Conservation (phyloP, 2,329 filamentous ascomycete species). For the Simplicillium sp. region DNA sequence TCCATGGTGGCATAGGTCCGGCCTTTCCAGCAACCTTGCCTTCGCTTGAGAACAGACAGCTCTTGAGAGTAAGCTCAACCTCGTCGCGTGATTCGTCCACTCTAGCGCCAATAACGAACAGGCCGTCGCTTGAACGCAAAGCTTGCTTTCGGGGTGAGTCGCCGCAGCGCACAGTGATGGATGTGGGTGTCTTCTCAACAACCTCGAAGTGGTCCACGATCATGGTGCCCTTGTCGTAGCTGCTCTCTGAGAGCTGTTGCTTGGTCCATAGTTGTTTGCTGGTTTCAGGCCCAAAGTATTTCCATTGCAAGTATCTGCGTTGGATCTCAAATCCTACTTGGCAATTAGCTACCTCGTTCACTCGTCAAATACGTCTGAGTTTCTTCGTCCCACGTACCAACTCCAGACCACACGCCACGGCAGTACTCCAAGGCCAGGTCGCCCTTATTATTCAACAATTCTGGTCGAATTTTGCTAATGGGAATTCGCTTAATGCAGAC, state of each 20-base stretch:
- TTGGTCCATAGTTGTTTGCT: conserved; percentile 51
- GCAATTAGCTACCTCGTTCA: no score
- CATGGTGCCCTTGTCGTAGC: conserved; percentile 52
- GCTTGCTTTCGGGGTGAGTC: conserved; percentile 50
- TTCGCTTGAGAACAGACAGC: conserved; percentile 44
- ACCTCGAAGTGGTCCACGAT: conserved; percentile 68
- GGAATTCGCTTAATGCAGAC: conserved; percentile 54
- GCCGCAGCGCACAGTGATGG: conserved; percentile 56
- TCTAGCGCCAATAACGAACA: conserved; percentile 55
- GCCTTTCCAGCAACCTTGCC: conserved; percentile 22
- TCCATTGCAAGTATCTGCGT: conserved; percentile 46
- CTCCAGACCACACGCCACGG: conserved; percentile 56
- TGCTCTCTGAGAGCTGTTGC: conserved; percentile 41
- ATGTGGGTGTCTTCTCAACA: conserved; percentile 49
- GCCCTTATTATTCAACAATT: conserved; percentile 50
- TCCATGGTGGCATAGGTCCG: conserved; percentile 17
- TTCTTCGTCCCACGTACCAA: conserved; percentile 36
- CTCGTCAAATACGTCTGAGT: no score
- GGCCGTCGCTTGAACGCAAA: conserved; percentile 50
- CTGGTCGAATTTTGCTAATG: conserved; percentile 52
- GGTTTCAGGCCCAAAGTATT: conserved; percentile 47
- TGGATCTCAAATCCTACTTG: conserved; percentile 46
- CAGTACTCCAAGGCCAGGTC: conserved; percentile 56
- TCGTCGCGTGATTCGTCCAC: conserved; percentile 49
- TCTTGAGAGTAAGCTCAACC: conserved; percentile 58